Evolutionary conservation across 192 early-diverging fungal species (phyloP).

Genomic region (Linnemannia zychae): DNA sequence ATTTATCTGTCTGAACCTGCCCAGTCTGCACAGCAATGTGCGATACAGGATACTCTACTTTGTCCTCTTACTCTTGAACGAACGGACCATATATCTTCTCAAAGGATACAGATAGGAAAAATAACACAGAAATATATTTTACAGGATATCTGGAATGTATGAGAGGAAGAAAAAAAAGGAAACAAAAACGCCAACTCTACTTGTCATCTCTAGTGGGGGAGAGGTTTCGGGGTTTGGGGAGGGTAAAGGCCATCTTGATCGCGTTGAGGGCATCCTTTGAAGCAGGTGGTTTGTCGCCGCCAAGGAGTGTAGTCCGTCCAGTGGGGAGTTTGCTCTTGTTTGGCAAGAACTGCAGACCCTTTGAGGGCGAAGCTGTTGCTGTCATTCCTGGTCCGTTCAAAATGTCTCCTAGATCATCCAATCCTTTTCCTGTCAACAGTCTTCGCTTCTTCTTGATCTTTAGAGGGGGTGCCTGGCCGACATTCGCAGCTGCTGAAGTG

Average conservation of each 20-base stretch:
- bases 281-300: slow-evolving; percentile 13
- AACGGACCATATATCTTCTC: no score
- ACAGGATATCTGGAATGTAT: no score
- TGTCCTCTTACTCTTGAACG: no score
- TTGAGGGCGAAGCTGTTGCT: slow-evolving; percentile 18
- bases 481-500: background rate
- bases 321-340: background rate
- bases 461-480: background rate
- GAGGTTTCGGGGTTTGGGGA: slow-evolving; percentile 28
- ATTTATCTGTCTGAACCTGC: no score
- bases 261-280: slow-evolving; percentile 41
- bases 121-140: no score
- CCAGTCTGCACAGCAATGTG: no score
- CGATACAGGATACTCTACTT: no score
- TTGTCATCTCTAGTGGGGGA: slow-evolving; percentile 3
- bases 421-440: slow-evolving; percentile 42
- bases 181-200: no score
- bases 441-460: slow-evolving; percentile 52
- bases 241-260: slow-evolving; percentile 43
- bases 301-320: background rate
- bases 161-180: no score
- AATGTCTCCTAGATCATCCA: slow-evolving; percentile 48
- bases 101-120: no score
- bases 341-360: slow-evolving; percentile 8
- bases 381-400: slow-evolving; percentile 38